Conservation (phyloP, 305 asterid genomes). For the Fraxinus angustifolia region DNA sequence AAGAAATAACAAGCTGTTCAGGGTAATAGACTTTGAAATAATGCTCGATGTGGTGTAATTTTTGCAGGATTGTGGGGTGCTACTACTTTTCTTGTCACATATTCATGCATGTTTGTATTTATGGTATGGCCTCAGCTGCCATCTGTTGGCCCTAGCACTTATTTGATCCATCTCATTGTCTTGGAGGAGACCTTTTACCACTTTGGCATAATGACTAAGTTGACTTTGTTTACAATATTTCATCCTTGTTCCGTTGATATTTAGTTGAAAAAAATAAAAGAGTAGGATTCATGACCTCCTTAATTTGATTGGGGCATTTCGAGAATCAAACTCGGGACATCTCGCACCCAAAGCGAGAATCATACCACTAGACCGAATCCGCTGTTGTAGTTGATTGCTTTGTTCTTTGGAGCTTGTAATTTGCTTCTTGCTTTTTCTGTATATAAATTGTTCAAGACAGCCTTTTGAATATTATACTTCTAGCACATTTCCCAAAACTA, state of each 20-base stretch:
- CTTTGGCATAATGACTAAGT: not conserved
- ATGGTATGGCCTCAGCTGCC: not conserved
- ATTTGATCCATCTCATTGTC: not conserved
- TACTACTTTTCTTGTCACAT: not conserved
- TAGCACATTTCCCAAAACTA: not conserved
- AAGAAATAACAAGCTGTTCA: no score
- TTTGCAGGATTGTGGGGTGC: not conserved
- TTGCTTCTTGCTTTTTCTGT: not conserved
- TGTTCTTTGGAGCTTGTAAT: not conserved
- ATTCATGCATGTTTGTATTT: not conserved
- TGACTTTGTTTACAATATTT: not conserved
- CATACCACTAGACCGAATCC: conserved; percentile 68
- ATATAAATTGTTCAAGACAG: not conserved
- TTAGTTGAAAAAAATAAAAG: not conserved
- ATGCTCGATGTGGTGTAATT: not conserved
- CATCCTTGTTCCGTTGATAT: not conserved
- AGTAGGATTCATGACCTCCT: not conserved
- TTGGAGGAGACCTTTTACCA: not conserved
- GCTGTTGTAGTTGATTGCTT: conserved; percentile 22
- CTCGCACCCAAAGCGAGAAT: conserved; percentile 66
- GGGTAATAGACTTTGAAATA: not conserved
- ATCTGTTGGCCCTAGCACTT: not conserved
- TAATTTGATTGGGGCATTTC: conserved; percentile 43
- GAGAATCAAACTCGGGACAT: conserved; percentile 70
- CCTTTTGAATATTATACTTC: not conserved